Evolutionary conservation across 345 rosid species (phyloP).

Genomic region (Salix suchowensis): DNA sequence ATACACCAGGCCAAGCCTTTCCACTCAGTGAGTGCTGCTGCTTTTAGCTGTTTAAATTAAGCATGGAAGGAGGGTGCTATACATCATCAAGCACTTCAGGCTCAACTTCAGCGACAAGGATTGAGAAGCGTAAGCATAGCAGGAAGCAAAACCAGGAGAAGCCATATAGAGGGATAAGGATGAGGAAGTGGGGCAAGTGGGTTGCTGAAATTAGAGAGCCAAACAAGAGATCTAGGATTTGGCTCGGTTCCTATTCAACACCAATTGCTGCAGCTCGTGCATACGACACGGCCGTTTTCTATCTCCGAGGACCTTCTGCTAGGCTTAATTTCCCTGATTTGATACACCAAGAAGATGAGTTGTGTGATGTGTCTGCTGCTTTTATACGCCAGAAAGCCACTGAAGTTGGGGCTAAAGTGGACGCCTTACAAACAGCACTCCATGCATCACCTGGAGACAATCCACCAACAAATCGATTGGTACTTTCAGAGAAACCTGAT

Average conservation of each 20-base stretch:
- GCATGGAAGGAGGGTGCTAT: slow-evolving; percentile 15
- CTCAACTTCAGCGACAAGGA: slow-evolving; percentile 1
- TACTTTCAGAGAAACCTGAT: slow-evolving; percentile 30
- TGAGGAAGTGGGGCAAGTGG: slow-evolving; percentile 60
- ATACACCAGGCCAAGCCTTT: neutral
- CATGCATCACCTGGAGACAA: slow-evolving; percentile 1
- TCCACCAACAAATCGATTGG: neutral
- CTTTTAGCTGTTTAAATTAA: neutral
- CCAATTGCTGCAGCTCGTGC: slow-evolving; percentile 49
- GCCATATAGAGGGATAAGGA: slow-evolving; percentile 45
- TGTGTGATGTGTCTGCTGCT: slow-evolving; percentile 31
- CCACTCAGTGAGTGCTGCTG: neutral
- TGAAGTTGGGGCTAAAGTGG: slow-evolving; percentile 45
- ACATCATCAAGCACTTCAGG: slow-evolving; percentile 2
- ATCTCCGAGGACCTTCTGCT: slow-evolving; percentile 47
- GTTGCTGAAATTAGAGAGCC: slow-evolving; percentile 52
- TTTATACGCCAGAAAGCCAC: slow-evolving; percentile 41
- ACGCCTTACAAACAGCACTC: slow-evolving; percentile 27
- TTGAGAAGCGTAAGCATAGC: slow-evolving; percentile 16
- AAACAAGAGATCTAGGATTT: slow-evolving; percentile 43
- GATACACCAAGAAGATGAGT: slow-evolving; percentile 15
- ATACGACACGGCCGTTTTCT: slow-evolving; percentile 48
- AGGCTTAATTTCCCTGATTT: slow-evolving; percentile 49
- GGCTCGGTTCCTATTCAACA: slow-evolving; percentile 49
- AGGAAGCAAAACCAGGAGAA: slow-evolving; percentile 19